A percentile compares a stretch with the other conserved stretches of the same genome.
Conservation (phyloP, 2,329 filamentous ascomycete genomes). For the Verticillium longisporum region DNA sequence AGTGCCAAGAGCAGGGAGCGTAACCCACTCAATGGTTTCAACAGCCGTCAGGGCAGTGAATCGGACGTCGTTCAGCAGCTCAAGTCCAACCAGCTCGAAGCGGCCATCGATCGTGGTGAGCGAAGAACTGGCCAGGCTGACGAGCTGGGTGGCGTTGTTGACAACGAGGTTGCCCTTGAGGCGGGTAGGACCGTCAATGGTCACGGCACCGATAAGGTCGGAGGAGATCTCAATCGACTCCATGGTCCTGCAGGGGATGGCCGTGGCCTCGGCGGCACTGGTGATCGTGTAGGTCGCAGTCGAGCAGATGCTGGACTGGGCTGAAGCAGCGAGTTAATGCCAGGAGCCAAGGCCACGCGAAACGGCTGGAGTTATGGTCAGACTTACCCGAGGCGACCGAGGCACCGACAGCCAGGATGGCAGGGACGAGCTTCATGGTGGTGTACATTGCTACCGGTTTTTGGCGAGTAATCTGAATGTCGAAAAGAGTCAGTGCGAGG, state of each 20-base stretch:
- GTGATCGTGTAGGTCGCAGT: constrained; percentile 47
- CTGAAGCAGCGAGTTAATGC: constrained; percentile 14
- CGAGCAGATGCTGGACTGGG: constrained; percentile 25
- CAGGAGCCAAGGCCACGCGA: neutral
- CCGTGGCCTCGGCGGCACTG: constrained; percentile 54
- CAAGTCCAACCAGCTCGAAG: constrained; percentile 66
- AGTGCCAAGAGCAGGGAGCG: constrained; percentile 54
- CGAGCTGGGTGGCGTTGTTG: constrained; percentile 54
- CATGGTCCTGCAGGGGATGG: constrained; percentile 62
- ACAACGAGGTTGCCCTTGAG: constrained; percentile 53
- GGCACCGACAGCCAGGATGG: constrained; percentile 33
- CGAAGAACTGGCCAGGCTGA: constrained; percentile 52
- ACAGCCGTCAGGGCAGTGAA: constrained; percentile 61
- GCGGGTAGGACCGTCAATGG: constrained; percentile 51
- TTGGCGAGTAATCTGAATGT: neutral
- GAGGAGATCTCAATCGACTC: constrained; percentile 58
- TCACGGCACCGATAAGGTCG: constrained; percentile 48
- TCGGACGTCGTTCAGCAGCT: constrained; percentile 59
- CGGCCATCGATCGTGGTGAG: constrained; percentile 59
- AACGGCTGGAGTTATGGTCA: constrained; percentile 11
- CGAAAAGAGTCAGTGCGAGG: neutral
- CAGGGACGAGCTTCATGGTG: constrained; percentile 36
- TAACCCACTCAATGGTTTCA: constrained; percentile 61
- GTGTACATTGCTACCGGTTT: constrained; percentile 35
- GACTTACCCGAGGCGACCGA: constrained; percentile 36